Base-by-base conservation (phyloP, 257 asterid genomes). In the Thymus mandschuricus region DNA sequence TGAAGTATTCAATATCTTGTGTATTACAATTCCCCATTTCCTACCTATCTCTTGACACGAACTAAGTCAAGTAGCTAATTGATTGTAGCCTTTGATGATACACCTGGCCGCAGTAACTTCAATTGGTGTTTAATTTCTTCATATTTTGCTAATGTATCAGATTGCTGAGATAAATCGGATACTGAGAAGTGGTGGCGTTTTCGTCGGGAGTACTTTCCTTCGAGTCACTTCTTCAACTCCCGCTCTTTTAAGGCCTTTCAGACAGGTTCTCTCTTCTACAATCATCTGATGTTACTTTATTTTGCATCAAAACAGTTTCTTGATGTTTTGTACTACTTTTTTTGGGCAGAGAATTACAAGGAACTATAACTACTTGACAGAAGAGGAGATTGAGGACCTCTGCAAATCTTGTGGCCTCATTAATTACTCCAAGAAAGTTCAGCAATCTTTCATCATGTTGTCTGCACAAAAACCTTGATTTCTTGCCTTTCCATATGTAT, bases 171-270 rank as follows among this genome's bases (percentile, higher is more conserved):
- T 94, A 55, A 91, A 89, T 66, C 88, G 97, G 54, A 80, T 94
- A 72, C 77, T 94, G 75, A 79, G 84, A 74, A 89, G 96, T 76
- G 97, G 95, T 72, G 98, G 99, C 55, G 75, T 89, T 52, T 94
- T 91, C 76, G 98, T 94, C 45, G 99, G 97, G 28, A 89, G 82
- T 70, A 91, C 98, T 73, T 91, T 94, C 84, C 95, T 91, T 76
- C 89, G 96, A 71, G 76, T 64, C 76, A 87, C 68, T 80, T 77
- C 96, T 65, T 81, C 96, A 6, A 81, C 97, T 76, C 95, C 97
- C 67, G 73, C 83, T 27, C 67, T 87, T 34, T 69, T 91, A 33
- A 83, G 95, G 88, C 80, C 92, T 75, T 81, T 93, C 33, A 73
- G 84, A 73, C 96, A 80, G 97, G 96, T 86, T 51, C 77, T 66